Percentiles rank a stretch among this genome's conserved stretches.
These are phyloP conservation scores for Blastobotrys chiropterorum DNA, from an alignment of 805 yeast genomes.

Conservation along the genomic window DNA sequence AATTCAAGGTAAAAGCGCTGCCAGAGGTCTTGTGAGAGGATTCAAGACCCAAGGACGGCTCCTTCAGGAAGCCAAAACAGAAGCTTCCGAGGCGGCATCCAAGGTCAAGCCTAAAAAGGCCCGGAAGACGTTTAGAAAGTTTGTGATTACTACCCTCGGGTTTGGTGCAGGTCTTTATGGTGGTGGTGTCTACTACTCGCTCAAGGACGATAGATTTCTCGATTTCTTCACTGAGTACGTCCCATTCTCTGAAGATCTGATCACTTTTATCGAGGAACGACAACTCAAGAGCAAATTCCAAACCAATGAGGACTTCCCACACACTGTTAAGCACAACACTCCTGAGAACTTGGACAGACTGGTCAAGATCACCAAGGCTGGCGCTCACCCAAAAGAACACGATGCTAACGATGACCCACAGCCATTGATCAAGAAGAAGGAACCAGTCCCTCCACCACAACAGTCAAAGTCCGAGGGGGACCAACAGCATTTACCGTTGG, in stretches of 20 bases:
- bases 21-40: not conserved
- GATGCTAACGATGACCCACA: not conserved
- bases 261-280: slow-evolving; percentile 44
- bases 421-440: not conserved
- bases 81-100: not conserved
- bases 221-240: slow-evolving; percentile 57
- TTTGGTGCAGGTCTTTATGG: slow-evolving; percentile 40
- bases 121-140: not conserved
- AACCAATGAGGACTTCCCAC: slow-evolving; percentile 12
- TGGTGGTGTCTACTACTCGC: slow-evolving; percentile 54
- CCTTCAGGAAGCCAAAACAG: not conserved
- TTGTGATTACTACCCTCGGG: not conserved
- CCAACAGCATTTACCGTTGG: slow-evolving; percentile 14
- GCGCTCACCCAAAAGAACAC: slow-evolving; percentile 10
- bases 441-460: slow-evolving; percentile 3
- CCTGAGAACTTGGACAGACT: slow-evolving; percentile 6
- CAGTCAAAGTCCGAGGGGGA: slow-evolving; percentile 16
- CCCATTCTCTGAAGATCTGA: slow-evolving; percentile 55
- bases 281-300: slow-evolving; percentile 27
- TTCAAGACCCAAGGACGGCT: not conserved
- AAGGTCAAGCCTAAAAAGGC: not conserved
- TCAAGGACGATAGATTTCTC: slow-evolving; percentile 52
- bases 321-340: not conserved
- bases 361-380: slow-evolving; percentile 19
- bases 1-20: not conserved